Conservation (phyloP, 441 rosid species). For the Capsella rubella region DNA sequence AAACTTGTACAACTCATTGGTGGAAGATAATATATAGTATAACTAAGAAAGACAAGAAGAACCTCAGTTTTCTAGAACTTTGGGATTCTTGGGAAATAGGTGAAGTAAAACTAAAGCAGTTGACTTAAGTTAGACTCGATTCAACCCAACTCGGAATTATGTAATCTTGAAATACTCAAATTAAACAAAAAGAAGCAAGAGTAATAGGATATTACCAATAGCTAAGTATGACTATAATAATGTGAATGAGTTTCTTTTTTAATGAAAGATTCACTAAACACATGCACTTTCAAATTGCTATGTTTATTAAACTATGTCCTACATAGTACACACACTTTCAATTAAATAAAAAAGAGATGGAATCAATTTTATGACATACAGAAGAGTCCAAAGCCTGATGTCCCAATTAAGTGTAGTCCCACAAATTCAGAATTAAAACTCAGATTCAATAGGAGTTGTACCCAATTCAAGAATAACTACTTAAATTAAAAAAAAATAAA, state of each 20-base stretch:
- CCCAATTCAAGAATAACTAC: conserved; percentile 31
- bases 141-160: conserved; percentile 23
- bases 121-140: conserved; percentile 41
- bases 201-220: not conserved
- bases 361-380: conserved; percentile 34
- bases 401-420: conserved; percentile 39
- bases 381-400: conserved; percentile 40
- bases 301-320: conserved; percentile 18
- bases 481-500: not conserved
- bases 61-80: conserved; percentile 13
- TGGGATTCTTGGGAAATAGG: conserved; percentile 36
- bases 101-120: conserved; percentile 33
- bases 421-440: conserved; percentile 21
- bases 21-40: not conserved
- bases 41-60: not conserved
- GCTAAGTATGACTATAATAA: conserved; percentile 9
- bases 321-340: conserved; percentile 33
- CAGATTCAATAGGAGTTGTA: conserved; percentile 33
- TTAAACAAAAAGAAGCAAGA: not conserved
- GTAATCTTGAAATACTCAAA: conserved; percentile 33
- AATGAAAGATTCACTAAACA: conserved; percentile 17
- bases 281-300: conserved; percentile 25
- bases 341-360: conserved; percentile 22
- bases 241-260: conserved; percentile 1
- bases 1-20: too few relatives aligned